A percentile compares a stretch with the other conserved stretches of the same genome.
Evolutionary conservation across 495 filamentous ascomycete genomes (phyloP).

Genomic region (Xylona heveae): DNA sequence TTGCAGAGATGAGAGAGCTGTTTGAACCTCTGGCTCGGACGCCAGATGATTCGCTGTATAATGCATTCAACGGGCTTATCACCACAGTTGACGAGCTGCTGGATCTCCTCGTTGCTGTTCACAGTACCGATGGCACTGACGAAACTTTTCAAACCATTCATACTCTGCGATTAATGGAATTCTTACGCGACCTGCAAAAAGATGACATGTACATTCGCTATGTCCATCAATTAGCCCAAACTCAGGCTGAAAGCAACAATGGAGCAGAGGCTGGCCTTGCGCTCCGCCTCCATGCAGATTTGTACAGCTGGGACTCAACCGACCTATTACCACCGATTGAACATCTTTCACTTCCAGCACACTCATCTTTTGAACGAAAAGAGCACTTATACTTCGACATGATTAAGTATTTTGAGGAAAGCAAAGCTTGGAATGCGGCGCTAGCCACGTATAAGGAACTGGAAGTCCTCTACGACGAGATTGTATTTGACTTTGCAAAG

Average conservation of each 20-base stretch:
- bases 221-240: conserved; percentile 72
- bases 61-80: conserved; percentile 57
- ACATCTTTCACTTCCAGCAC: conserved; percentile 60
- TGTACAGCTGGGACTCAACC: conserved; percentile 77
- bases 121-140: conserved; percentile 50
- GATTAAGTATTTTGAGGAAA: conserved; percentile 86
- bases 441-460: conserved; percentile 85
- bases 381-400: conserved; percentile 83
- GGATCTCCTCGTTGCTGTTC: conserved; percentile 82
- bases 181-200: conserved; percentile 89
- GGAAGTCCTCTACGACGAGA: conserved; percentile 67
- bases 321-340: conserved; percentile 41
- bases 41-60: conserved; percentile 51
- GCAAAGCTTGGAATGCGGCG: conserved; percentile 77
- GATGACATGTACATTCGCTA: conserved; percentile 95
- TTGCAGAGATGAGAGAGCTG: conserved; percentile 59
- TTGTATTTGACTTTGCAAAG: conserved; percentile 79
- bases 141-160: conserved; percentile 69
- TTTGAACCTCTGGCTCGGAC: conserved; percentile 49
- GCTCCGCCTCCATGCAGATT: conserved; percentile 72
- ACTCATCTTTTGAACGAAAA: conserved; percentile 82
- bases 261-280: conserved; percentile 82
- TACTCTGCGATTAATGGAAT: conserved; percentile 83
- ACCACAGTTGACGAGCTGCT: conserved; percentile 74
- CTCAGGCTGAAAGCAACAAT: conserved; percentile 57